Evolutionary conservation across 202 grass and related monocot genomes (phyloP).

Genomic region (Elaeis oleifera): DNA sequence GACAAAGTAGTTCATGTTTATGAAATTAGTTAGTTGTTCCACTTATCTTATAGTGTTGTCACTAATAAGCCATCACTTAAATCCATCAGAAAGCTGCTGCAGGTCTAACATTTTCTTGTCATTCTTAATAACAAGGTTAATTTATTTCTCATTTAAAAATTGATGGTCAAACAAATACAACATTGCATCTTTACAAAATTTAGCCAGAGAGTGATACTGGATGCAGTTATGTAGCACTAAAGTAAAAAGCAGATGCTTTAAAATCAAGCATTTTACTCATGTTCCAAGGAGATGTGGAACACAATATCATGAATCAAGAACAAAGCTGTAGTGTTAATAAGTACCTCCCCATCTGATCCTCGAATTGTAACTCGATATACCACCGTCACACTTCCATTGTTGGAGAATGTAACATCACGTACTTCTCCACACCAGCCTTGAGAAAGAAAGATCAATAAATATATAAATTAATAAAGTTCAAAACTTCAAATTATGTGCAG

Average conservation of each 20-base stretch:
- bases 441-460: slow-evolving; percentile 17
- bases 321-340: slow-evolving; percentile 13
- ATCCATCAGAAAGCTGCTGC: no score
- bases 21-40: no score
- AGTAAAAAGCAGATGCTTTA: background rate
- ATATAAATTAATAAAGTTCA: background rate
- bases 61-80: no score
- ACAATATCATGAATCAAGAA: background rate
- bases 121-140: no score
- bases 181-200: no score
- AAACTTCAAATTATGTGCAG: no score
- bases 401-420: slow-evolving; percentile 69
- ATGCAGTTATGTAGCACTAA: background rate
- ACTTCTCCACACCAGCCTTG: slow-evolving; percentile 99
- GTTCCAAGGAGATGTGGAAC: background rate
- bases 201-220: background rate
- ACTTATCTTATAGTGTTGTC: no score
- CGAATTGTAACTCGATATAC: slow-evolving; percentile 74
- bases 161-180: no score
- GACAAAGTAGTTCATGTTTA: no score
- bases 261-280: background rate
- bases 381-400: slow-evolving; percentile 75
- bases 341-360: slow-evolving; percentile 95
- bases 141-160: no score
- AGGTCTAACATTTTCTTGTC: no score